Evolutionary conservation across 768 basidiomycete species (phyloP), one percentile per base, ranked within the genome.

Genomic region (Lyophyllum decastes): DNA sequence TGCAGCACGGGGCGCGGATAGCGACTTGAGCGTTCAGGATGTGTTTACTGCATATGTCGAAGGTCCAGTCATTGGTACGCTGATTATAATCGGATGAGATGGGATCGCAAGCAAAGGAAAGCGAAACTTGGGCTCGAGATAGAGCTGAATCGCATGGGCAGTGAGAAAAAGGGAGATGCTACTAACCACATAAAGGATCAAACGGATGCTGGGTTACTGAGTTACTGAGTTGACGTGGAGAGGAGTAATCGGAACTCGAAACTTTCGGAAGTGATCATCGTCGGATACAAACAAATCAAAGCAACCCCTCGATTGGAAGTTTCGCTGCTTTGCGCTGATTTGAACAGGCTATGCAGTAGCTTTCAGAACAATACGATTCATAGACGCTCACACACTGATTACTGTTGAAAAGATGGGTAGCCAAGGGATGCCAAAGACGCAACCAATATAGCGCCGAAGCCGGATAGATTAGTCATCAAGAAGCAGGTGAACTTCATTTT

Each of bases 1-100:
- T 91, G 85, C 97, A 98, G 75, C 97, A 98, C 3, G 95, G 95
- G 4, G 96, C 94, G 25, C 96, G 89, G 64, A 99, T 92, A 35
- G 95, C 83, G 22, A 97, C 97, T 75, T 98, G 96, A 0, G 92
- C 93, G 73, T 99, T 99, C 49, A 99, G 76, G 60, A 99, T 83
- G 69, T 98, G 97, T 81, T 96, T 96, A 77, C 95, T 97, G 73
- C 59, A 60, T 49, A 49, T 46, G 59, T 58, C 54, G 57, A 66
- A 63, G 55, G 41, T 55, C 61, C 55, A 50, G 62, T 64, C 51
- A 65, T 67, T 60, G 64, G 49, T 57, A 61, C 38, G 60, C 57
- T 62, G 61, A 62, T 62, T 59, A n/a, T n/a, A 56, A 60, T 51
- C 35, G 57, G 43, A 61, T 58, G 57, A 52, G 58, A 61, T 58